Percentiles rank a stretch among this genome's conserved stretches.
These are phyloP conservation scores for Penicillium verhagenii DNA, from an alignment of 495 filamentous ascomycete genomes.

Conservation along the genomic window DNA sequence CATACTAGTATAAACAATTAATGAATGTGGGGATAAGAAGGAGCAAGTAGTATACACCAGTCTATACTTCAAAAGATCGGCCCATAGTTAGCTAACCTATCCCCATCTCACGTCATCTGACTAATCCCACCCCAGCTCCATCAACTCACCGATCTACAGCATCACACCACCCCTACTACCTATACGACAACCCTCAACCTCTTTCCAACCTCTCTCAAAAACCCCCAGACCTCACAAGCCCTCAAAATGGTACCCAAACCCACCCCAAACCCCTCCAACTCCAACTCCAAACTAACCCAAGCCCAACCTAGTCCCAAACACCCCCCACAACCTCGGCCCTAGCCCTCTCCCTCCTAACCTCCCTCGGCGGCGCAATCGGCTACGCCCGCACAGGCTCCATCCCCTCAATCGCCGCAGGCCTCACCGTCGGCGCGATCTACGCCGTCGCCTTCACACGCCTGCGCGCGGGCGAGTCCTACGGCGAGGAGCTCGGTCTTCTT, in stretches of 20 bases:
- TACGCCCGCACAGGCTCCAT: conserved; percentile 79
- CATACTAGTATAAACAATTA: no score
- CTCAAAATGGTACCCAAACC: conserved; percentile 15
- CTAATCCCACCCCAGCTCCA: not conserved
- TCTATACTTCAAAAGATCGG: not conserved
- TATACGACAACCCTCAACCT: not conserved
- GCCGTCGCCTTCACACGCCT: conserved; percentile 46
- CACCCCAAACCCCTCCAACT: not conserved
- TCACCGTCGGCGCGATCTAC: conserved; percentile 68
- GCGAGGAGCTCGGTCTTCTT: conserved; percentile 71
- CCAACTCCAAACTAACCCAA: conserved; percentile 1
- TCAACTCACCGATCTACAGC: not conserved
- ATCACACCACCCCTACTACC: not conserved
- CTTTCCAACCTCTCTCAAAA: no score
- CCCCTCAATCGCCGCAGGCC: conserved; percentile 80
- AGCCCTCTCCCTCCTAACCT: conserved; percentile 77
- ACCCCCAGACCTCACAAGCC: no score
- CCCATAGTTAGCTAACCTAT: no score
- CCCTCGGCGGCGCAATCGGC: conserved; percentile 81
- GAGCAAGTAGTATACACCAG: no score
- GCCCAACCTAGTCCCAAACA: not conserved
- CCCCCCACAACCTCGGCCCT: conserved; percentile 53
- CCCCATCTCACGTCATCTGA: not conserved
- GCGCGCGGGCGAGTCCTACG: conserved; percentile 58
- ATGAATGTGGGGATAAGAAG: no score